Percentiles rank a stretch among this genome's conserved stretches.
phyloP scores from a whole-genome alignment of 805 yeast species.

The Kregervanrija delftensis region DNA sequence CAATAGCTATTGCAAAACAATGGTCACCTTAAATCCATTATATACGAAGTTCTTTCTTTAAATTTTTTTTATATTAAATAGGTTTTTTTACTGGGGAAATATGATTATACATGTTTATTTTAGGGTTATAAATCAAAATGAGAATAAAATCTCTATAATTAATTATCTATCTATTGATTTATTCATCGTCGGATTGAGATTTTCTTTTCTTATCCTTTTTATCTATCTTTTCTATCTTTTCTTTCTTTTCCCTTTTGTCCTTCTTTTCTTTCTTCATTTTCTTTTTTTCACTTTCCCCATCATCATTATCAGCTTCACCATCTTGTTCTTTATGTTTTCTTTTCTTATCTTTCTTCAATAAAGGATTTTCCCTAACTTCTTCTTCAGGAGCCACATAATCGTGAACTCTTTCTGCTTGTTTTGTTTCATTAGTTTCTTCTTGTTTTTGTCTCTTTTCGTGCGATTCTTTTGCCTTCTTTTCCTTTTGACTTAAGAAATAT shows the following conservation, averaged over 20 bases:
- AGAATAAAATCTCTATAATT: no score
- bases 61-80: no score
- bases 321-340: constrained; percentile 23
- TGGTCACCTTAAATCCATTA: no score
- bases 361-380: constrained; percentile 30
- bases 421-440: constrained; percentile 57
- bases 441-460: constrained; percentile 78
- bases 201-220: no score
- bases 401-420: constrained; percentile 63
- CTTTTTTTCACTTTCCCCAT: constrained; percentile 22
- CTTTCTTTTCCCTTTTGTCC: constrained; percentile 11
- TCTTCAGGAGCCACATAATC: constrained; percentile 88
- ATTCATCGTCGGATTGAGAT: no score
- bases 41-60: no score
- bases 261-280: constrained; percentile 25
- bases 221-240: constrained; percentile 7
- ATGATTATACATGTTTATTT: no score
- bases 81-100: no score
- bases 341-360: constrained; percentile 26
- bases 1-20: no score
- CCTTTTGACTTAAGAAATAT: constrained; percentile 84
- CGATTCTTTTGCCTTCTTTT: constrained; percentile 63
- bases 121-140: no score
- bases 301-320: neutral
- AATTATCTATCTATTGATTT: no score